Base-by-base conservation (phyloP, 495 filamentous ascomycete genomes). In the Haplographium delicatum region DNA sequence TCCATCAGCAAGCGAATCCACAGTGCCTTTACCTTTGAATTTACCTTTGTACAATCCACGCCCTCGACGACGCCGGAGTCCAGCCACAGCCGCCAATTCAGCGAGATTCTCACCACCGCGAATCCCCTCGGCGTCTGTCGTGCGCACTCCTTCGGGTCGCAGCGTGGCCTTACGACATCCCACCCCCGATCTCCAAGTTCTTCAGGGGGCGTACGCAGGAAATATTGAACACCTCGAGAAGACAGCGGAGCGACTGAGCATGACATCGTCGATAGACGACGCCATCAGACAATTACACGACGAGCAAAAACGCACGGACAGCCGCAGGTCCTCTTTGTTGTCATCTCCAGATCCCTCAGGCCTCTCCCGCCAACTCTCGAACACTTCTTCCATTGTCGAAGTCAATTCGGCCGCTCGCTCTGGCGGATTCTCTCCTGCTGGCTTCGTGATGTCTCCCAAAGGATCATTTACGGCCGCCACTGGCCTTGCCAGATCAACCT, bases 141-240 rank as follows among this genome's bases (percentile, higher is more conserved):
- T 83, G 35, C 80, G 76, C 39, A 83, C 80, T 15, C 77, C 79
- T 25, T 83, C 82, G 47, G 80, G 78, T 38, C 70, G 72, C 23
- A 75, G 79, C 33, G 64, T 81, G 24, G 71, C 75, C 44, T 73
- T 91, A 45, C 81, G 74, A 53, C 87, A 93, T 64, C 88, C 88
- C 16, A 84, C 76, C 4, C 87, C 88, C 18, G 88, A 90, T 66
- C 68, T 85, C 30, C 83, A 85, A 60, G 79, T 82, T 18, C 68
- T 86, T 35, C 84, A 88, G 58, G 84, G 84, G 20, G 84, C 84
- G 24, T 88, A 85, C 60, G 67, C 81, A 0, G 53, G 50, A 30
- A 91, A 91, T 72, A 83, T 95, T 50, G 85, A 89, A 63, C 79
- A 85, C 35, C 71, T 95, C 54, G 89, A 95, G 61, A 77, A 82